Evolutionary conservation across 2,329 filamentous ascomycete genomes (phyloP).

Genomic region (Ophiostoma piceae): DNA sequence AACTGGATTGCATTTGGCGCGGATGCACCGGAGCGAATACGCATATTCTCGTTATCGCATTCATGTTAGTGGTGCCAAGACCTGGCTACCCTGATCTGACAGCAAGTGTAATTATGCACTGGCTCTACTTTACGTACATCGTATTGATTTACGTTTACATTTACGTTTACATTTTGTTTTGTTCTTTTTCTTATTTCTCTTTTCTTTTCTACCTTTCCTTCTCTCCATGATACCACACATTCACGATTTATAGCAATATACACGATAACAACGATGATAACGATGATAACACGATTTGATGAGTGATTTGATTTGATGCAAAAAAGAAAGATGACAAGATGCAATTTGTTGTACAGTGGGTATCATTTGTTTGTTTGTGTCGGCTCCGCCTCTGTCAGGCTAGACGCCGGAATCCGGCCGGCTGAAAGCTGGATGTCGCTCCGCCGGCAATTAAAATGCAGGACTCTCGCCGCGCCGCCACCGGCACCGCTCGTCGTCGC

Average conservation of each 20-base stretch:
- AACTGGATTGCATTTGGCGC: no score
- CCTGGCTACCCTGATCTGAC: neutral
- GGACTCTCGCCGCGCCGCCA: neutral
- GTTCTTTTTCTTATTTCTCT: neutral
- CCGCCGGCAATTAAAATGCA: neutral
- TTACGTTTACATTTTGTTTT: neutral
- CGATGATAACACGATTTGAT: neutral
- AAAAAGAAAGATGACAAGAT: no score
- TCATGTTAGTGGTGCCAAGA: slow-evolving; percentile 5
- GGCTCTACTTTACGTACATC: neutral
- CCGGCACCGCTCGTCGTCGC: neutral
- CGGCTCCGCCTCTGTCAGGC: no score
- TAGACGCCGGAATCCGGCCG: no score
- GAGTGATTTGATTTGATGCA: no score
- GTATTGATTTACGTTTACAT: neutral
- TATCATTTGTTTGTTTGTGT: no score
- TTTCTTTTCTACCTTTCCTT: neutral
- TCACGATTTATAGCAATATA: neutral
- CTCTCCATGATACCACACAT: neutral
- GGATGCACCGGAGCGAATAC: neutral
- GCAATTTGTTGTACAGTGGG: no score
- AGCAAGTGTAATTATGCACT: neutral
- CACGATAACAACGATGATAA: neutral
- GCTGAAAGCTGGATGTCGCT: no score
- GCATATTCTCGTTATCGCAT: neutral